These are phyloP conservation scores for Sporothrix variecibatus DNA, from an alignment of 2,329 filamentous ascomycete genomes.

Conservation along the genomic window DNA sequence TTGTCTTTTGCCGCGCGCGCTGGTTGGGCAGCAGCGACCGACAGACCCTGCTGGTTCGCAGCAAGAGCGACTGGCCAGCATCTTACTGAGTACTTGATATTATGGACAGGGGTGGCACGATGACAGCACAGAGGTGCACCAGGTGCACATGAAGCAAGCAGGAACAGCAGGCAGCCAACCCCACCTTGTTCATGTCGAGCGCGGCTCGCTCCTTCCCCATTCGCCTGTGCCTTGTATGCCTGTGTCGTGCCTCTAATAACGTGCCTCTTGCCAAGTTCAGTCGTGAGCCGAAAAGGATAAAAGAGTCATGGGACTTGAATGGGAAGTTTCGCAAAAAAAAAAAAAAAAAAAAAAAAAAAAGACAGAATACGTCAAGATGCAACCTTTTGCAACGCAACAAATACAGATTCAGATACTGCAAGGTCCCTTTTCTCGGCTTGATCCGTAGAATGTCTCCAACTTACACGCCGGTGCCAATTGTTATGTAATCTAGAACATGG, in stretches of 20 bases:
- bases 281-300: not conserved
- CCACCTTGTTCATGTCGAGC: not conserved
- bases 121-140: not conserved
- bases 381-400: not conserved
- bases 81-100: not conserved
- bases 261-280: not conserved
- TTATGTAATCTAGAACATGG: slow-evolving; percentile 15
- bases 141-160: not conserved
- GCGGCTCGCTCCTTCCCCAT: slow-evolving; percentile 6
- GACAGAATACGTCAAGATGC: not conserved
- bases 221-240: not conserved
- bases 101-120: slow-evolving; percentile 9
- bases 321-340: not conserved
- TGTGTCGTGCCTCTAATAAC: too few relatives aligned
- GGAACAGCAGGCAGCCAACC: slow-evolving; percentile 6
- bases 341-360: not conserved
- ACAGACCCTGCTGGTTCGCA: not conserved
- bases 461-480: not conserved
- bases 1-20: not conserved
- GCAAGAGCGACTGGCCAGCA: not conserved
- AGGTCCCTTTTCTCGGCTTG: not conserved
- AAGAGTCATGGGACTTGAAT: not conserved
- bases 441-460: not conserved
- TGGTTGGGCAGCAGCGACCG: slow-evolving; percentile 23
- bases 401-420: not conserved